These are phyloP conservation scores for Onygenales sp. DNA, from an alignment of 2,329 filamentous ascomycete genomes.

Conservation along the genomic window DNA sequence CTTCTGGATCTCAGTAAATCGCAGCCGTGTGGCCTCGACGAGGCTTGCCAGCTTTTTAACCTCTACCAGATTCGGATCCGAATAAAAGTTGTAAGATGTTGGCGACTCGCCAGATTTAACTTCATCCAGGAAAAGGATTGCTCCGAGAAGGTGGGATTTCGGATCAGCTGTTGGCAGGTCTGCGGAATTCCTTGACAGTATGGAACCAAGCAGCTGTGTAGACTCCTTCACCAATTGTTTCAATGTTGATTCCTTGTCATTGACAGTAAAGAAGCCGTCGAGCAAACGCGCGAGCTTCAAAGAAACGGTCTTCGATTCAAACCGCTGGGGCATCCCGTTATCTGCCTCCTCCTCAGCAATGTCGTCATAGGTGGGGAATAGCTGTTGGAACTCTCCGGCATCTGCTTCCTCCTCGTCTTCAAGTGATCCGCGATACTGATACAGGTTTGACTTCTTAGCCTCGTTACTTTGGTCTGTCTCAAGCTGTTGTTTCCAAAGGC, in stretches of 20 bases:
- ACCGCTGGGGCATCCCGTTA: conserved; percentile 23
- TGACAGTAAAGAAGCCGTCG: conserved; percentile 30
- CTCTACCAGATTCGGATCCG: conserved; percentile 66
- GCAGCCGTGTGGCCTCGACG: conserved; percentile 56
- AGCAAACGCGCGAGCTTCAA: conserved; percentile 55
- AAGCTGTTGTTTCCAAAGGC: conserved; percentile 70
- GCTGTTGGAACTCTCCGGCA: conserved; percentile 62
- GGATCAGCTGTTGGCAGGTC: conserved; percentile 23
- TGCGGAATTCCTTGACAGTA: conserved; percentile 19
- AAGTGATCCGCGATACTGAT: conserved; percentile 68
- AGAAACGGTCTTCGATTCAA: conserved; percentile 47
- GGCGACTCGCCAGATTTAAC: conserved; percentile 23
- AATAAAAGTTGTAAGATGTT: conserved; percentile 77
- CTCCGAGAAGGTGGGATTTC: conserved; percentile 53
- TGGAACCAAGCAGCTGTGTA: conserved; percentile 24
- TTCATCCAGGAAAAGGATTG: conserved; percentile 57
- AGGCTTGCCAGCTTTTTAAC: conserved; percentile 63
- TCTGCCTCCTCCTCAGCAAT: conserved; percentile 33
- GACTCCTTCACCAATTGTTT: conserved; percentile 26
- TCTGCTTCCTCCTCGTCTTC: conserved; percentile 69
- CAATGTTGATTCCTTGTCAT: conserved; percentile 21
- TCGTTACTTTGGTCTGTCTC: conserved; percentile 66
- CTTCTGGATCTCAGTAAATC: conserved; percentile 60
- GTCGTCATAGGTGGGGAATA: conserved; percentile 72
- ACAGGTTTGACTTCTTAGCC: conserved; percentile 65